These are phyloP conservation scores for Ophiocordyceps unilateralis DNA, from an alignment of 2,329 filamentous ascomycete species.

Conservation along the genomic window DNA sequence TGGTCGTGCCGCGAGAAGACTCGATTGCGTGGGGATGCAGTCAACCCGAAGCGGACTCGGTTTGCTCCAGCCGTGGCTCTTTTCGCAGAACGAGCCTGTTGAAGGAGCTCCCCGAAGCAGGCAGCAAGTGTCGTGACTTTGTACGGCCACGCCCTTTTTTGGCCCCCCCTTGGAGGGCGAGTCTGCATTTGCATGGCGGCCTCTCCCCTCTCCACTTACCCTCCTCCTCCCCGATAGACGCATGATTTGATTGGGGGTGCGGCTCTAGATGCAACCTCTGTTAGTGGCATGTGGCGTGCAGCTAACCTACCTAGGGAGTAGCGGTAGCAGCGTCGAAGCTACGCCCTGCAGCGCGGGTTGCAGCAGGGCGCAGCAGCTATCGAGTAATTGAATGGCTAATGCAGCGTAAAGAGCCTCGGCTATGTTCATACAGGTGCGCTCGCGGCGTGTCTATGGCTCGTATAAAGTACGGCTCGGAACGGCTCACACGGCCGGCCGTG, in stretches of 20 bases:
- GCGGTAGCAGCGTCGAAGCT: too few relatives aligned
- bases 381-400: neutral
- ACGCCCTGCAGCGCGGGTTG: neutral
- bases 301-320: too few relatives aligned
- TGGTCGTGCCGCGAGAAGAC: too few relatives aligned
- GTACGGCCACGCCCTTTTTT: neutral
- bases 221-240: neutral
- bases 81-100: too few relatives aligned
- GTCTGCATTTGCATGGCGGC: too few relatives aligned
- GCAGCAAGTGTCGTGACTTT: too few relatives aligned
- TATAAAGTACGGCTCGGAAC: neutral
- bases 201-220: neutral
- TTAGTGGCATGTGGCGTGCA: neutral
- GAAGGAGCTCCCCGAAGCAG: too few relatives aligned
- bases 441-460: neutral
- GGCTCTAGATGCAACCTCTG: too few relatives aligned
- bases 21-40: too few relatives aligned
- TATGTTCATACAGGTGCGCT: too few relatives aligned
- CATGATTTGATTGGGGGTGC: neutral
- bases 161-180: neutral
- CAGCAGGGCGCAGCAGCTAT: neutral
- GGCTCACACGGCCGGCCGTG: neutral
- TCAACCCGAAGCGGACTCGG: too few relatives aligned
- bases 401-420: neutral
- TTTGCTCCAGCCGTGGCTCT: too few relatives aligned